Percentiles rank a stretch among this genome's conserved stretches.
Conservation (phyloP, 2,329 filamentous ascomycete genomes). For the Aschersonia sp. region DNA sequence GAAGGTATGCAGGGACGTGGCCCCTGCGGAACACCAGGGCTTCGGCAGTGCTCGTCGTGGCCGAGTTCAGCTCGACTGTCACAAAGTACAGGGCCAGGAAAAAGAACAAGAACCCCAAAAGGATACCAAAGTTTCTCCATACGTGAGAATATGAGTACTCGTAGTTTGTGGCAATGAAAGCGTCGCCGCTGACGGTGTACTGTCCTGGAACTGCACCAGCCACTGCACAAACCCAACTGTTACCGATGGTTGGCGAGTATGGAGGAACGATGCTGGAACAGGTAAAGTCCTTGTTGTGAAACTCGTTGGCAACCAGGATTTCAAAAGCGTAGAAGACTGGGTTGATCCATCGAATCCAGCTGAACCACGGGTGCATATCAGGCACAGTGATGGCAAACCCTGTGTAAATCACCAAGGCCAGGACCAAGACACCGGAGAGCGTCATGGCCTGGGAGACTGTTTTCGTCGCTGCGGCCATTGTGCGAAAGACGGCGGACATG, state of each 20-base stretch:
- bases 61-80: constrained; percentile 50
- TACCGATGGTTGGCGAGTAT: constrained; percentile 26
- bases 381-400: constrained; percentile 37
- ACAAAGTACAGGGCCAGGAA: constrained; percentile 51
- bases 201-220: constrained; percentile 40
- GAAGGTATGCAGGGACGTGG: constrained; percentile 28
- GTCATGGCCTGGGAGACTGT: constrained; percentile 46
- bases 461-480: constrained; percentile 54
- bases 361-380: constrained; percentile 57
- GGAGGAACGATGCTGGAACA: constrained; percentile 38
- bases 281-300: constrained; percentile 39
- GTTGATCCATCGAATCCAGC: constrained; percentile 65
- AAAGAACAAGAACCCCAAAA: constrained; percentile 47
- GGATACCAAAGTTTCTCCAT: constrained; percentile 57
- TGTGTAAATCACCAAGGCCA: constrained; percentile 46
- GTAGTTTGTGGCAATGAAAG: constrained; percentile 41
- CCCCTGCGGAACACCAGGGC: constrained; percentile 52
- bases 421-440: constrained; percentile 36
- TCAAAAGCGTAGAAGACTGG: constrained; percentile 65
- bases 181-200: constrained; percentile 42
- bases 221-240: constrained; percentile 37
- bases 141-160: constrained; percentile 40
- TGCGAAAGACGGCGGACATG: constrained; percentile 66
- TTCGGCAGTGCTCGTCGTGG: constrained; percentile 48
- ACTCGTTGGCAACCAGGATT: constrained; percentile 59